These are phyloP conservation scores for Cudoniella acicularis DNA, from an alignment of 495 filamentous ascomycete species.

Conservation along the genomic window DNA sequence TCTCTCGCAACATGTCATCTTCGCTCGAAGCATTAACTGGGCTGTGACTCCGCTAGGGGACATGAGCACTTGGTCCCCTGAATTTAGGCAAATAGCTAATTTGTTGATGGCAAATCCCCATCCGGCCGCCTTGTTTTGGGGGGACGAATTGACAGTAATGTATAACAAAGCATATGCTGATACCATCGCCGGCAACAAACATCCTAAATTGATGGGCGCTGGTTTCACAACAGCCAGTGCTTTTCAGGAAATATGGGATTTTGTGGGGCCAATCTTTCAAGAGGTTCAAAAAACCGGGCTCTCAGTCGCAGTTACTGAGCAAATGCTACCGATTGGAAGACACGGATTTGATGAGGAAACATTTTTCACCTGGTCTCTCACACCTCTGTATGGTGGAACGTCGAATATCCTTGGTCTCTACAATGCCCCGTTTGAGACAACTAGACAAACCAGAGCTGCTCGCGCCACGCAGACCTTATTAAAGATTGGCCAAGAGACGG, in stretches of 20 bases:
- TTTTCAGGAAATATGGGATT: constrained; percentile 21
- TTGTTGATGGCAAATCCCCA: constrained; percentile 21
- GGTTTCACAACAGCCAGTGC: constrained; percentile 13
- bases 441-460: constrained; percentile 55
- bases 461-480: constrained; percentile 56
- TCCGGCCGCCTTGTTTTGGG: constrained; percentile 21
- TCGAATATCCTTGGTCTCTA: constrained; percentile 55
- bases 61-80: constrained; percentile 18
- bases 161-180: constrained; percentile 25
- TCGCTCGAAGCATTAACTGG: constrained; percentile 20
- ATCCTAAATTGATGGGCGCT: constrained; percentile 24
- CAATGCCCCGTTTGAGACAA: constrained; percentile 65
- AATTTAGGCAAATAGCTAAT: constrained; percentile 19
- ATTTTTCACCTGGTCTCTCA: constrained; percentile 64
- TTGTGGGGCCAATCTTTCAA: constrained; percentile 13
- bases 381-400: constrained; percentile 57
- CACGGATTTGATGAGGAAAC: constrained; percentile 60
- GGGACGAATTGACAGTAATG: constrained; percentile 19
- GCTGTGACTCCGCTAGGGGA: constrained; percentile 16
- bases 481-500: constrained; percentile 62
- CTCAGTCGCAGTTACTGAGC: constrained; percentile 13
- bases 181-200: constrained; percentile 18
- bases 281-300: constrained; percentile 13
- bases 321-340: constrained; percentile 19
- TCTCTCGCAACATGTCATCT: constrained; percentile 15